Evolutionary conservation across 139 green algal species (phyloP), one percentile per base, ranked within the genome.

Genomic region (Eudorina sp.): DNA sequence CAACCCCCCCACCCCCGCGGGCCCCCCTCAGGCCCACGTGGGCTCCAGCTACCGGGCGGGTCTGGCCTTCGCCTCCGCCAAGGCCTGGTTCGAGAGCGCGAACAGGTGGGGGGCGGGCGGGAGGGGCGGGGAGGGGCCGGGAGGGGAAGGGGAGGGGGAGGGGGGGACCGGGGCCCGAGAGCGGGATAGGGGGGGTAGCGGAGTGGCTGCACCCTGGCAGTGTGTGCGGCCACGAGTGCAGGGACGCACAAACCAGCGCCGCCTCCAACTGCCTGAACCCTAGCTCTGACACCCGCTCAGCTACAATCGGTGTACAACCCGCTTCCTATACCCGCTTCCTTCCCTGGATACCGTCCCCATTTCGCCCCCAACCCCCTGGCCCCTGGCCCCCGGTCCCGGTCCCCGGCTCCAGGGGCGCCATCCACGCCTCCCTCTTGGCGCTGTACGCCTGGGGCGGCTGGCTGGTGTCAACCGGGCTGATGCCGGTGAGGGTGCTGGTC

Each of bases 401-500:
- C n/a, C n/a, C n/a, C n/a, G n/a, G 68, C 43, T 94, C 95, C 79
- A 90, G 96, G 70, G 84, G 84, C 13, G 94, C 95, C 31, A 96
- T 98, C 68, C 97, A 99, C 86, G 75, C 91, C 9, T 95, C 88
- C 18, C 89, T 99, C 87, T 89, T 99, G 40, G 92, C 92, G 25
- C 92, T 99, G 64, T 98, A 98, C 70, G 92, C 89, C 3, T 94
- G 95, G 88, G 96, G 96, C 36, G 96, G 97, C 29, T 96, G 84
- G 72, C 93, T 99, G 19, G 94, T 99, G 29, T 86, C 88, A 40
- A 40, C 86, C 0, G 92, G 92, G 4, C 88, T 96, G 27, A 95
- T 99, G 91, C 95, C 96, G 3, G 72, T 97, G 53, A 76, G 95
- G 0, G 91, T 96, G 40, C 94, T 99, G 84, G 91, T 98, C 31